Conservation (phyloP, 106 monocot genomes). For the Amphibolis antarctica region DNA sequence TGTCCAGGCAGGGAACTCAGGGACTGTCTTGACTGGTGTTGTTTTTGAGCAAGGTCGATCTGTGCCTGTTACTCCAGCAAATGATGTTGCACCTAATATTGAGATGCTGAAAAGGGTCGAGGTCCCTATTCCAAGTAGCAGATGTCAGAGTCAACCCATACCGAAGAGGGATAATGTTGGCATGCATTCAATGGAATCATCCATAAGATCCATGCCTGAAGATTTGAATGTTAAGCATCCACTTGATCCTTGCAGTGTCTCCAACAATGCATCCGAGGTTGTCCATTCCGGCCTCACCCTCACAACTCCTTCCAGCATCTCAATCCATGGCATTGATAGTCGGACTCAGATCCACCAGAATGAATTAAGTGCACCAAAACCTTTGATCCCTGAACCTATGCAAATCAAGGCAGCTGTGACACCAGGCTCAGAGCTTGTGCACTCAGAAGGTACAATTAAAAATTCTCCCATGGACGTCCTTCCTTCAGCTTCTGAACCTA, state of each 20-base stretch:
- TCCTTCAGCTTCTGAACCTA: background rate
- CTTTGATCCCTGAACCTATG: background rate
- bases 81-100: slow-evolving; percentile 46
- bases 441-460: background rate
- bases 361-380: background rate
- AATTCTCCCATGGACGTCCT: too few species aligned
- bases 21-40: slow-evolving; percentile 32
- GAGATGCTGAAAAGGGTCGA: slow-evolving; percentile 28
- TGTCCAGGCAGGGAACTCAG: slow-evolving; percentile 28
- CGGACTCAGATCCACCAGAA: background rate
- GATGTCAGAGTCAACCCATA: background rate
- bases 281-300: background rate
- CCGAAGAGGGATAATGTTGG: background rate
- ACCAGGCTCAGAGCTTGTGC: background rate
- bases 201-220: background rate
- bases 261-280: background rate
- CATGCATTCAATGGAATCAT: background rate
- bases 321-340: background rate
- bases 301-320: background rate
- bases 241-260: background rate
- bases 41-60: slow-evolving; percentile 37
- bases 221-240: background rate
- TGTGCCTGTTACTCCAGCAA: slow-evolving; percentile 34
- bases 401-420: background rate
- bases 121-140: slow-evolving; percentile 2